Evolutionary conservation across 768 basidiomycete species (phyloP).

Genomic region (Leccinum variicolor): DNA sequence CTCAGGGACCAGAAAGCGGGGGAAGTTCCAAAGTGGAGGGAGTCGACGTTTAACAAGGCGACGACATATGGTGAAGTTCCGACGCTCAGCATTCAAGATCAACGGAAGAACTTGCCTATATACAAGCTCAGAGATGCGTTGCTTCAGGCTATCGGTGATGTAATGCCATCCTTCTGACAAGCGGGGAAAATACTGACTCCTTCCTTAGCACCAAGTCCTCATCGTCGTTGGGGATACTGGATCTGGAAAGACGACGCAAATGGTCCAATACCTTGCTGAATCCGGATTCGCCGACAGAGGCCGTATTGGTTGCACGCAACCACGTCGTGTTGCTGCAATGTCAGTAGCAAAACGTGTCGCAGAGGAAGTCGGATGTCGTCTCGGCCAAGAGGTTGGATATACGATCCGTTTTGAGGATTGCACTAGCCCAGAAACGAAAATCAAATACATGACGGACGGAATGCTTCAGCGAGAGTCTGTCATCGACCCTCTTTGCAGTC

Average conservation of each 20-base stretch:
- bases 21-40: conserved; percentile 88
- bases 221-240: conserved; percentile 99
- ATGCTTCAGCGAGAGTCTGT: conserved; percentile 97
- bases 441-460: conserved; percentile 99
- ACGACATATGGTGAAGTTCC: conserved; percentile 96
- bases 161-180: conserved; percentile 34
- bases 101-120: conserved; percentile 87
- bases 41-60: conserved; percentile 90
- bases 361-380: conserved; percentile 96
- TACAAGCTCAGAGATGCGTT: conserved; percentile 91
- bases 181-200: conserved; percentile 13
- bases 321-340: conserved; percentile 98
- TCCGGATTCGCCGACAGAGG: conserved; percentile 88
- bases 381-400: conserved; percentile 98
- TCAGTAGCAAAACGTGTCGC: conserved; percentile 98
- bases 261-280: conserved; percentile 98
- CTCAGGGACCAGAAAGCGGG: conserved; percentile 79
- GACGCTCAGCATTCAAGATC: conserved; percentile 85
- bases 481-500: conserved; percentile 90
- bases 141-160: conserved; percentile 86
- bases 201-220: conserved; percentile 71
- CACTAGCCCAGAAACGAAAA: conserved; percentile 96
- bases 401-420: conserved; percentile 99
- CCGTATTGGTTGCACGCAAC: conserved; percentile 96
- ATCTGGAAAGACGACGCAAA: conserved; percentile 98